These are phyloP conservation scores for Acanthamoeba quina DNA, from an alignment of 208 protist species.

Conservation along the genomic window DNA sequence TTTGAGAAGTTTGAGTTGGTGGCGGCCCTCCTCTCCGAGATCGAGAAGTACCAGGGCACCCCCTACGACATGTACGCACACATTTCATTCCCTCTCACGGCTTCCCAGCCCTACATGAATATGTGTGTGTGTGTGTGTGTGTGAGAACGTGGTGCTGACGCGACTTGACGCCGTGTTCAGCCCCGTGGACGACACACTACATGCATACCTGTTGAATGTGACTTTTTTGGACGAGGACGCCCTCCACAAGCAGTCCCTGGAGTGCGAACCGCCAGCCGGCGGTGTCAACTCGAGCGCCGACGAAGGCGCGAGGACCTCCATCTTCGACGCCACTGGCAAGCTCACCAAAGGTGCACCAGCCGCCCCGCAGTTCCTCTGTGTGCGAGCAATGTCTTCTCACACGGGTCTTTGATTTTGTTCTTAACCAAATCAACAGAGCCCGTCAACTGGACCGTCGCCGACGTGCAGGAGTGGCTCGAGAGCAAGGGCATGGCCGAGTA, in stretches of 20 bases:
- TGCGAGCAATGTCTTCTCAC: not conserved
- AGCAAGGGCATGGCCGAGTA: constrained; percentile 60
- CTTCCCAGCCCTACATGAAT: not conserved
- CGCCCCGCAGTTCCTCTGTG: not conserved
- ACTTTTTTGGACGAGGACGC: constrained; percentile 42
- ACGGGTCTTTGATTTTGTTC: not conserved
- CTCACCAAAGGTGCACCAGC: constrained; percentile 16
- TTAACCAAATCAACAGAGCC: not conserved
- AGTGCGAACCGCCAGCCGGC: constrained; percentile 56
- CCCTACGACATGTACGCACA: not conserved
- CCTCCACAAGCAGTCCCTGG: constrained; percentile 65
- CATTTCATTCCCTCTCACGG: not conserved
- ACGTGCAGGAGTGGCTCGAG: constrained; percentile 68
- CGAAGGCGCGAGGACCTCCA: constrained; percentile 46
- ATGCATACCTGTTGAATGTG: constrained; percentile 13
- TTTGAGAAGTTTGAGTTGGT: constrained; percentile 72
- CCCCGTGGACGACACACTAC: constrained; percentile 23
- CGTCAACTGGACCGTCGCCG: constrained; percentile 57
- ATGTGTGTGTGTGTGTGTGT: too few species aligned
- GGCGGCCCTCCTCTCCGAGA: constrained; percentile 11
- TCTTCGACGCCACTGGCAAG: constrained; percentile 59
- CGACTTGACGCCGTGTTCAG: not conserved
- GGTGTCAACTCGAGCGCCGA: constrained; percentile 2
- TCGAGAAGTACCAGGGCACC: constrained; percentile 40
- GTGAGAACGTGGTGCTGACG: not conserved